Percentiles rank a stretch among this genome's conserved stretches.
Conservation (phyloP, 202 grass and related monocot genomes). For the Zoysia matrella region DNA sequence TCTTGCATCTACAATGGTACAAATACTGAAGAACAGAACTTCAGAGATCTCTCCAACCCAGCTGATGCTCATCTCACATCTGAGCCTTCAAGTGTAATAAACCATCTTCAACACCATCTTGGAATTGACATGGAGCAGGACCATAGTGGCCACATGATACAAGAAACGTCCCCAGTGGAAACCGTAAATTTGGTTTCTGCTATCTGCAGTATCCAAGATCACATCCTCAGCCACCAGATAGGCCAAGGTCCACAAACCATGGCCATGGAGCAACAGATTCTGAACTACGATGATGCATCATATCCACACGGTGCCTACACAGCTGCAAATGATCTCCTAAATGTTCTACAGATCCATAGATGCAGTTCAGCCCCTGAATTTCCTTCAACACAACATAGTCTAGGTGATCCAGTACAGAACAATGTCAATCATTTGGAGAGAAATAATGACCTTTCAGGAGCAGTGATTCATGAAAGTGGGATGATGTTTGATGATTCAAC, state of each 20-base stretch:
- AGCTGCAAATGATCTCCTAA: constrained; percentile 67
- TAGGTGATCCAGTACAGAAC: constrained; percentile 5
- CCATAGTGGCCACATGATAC: background rate
- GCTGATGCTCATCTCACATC: background rate
- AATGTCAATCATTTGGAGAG: background rate
- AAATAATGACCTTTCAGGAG: constrained; percentile 52
- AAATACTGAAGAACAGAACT: constrained; percentile 37
- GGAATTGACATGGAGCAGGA: no score
- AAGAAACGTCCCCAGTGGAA: constrained; percentile 44
- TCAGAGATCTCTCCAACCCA: constrained; percentile 55
- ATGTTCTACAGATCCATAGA: constrained; percentile 49
- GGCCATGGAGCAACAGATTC: constrained; percentile 49
- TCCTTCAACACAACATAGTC: constrained; percentile 36
- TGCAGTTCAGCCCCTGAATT: constrained; percentile 46
- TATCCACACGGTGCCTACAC: constrained; percentile 51
- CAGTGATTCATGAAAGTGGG: constrained; percentile 50
- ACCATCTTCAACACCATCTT: no score
- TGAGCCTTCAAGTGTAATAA: no score
- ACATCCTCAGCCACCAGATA: constrained; percentile 45
- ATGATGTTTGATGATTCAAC: constrained; percentile 55
- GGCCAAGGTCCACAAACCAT: constrained; percentile 47
- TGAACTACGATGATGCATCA: constrained; percentile 52
- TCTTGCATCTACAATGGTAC: constrained; percentile 45
- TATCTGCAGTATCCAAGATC: constrained; percentile 55
- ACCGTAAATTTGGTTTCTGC: constrained; percentile 60